Base-by-base conservation (phyloP, 176 grass and related monocot genomes). In the Lolium perenne region DNA sequence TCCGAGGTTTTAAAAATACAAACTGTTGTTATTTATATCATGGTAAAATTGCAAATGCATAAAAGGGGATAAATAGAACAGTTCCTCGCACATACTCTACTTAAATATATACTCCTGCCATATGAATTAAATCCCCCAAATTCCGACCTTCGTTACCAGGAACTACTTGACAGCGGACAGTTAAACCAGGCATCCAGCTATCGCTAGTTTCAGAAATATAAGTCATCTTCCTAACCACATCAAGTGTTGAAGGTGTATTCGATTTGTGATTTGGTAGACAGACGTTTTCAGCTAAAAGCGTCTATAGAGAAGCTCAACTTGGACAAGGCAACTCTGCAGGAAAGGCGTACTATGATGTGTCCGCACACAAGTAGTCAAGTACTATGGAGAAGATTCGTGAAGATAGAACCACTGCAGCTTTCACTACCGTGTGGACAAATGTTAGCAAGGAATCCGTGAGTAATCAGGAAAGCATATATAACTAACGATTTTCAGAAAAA, bases 281-380 rank as follows among this genome's bases (percentile, higher is more conserved):
- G 13, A 61, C 60, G 54, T 53, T 79, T 78, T 83, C 86, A 71
- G 25, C 25, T 41, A 78, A 77, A 82, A 88, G 80, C 3, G 12
- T 41, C 20, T 23, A 16, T 20, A 38, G 25, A 78, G 54, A 78
- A 83, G 41, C 50, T 62, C 63, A 83, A 83, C 56, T 78, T 88
- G 63, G 74, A 50, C 59, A 77, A 57, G 80, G 74, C 50, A 83
- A 38, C 62, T 83, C 13, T n/a, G 11, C 50, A 60, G 18, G 4
- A 20, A 50, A 55, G 18, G 54, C 13, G 35, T 9, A 12, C 3
- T 62, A 23, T 25, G 75, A 81, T 54, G 18, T 50, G 61, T 75
- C 35, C 10, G 70, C 74, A 82, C 71, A 75, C 63, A 82, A 60
- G 72, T 77, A 83, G 22, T 3, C 32, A 43, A 43, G 41, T 43